These are phyloP conservation scores for Stereocaulon alpinum DNA, from an alignment of 495 filamentous ascomycete genomes.

Conservation along the genomic window DNA sequence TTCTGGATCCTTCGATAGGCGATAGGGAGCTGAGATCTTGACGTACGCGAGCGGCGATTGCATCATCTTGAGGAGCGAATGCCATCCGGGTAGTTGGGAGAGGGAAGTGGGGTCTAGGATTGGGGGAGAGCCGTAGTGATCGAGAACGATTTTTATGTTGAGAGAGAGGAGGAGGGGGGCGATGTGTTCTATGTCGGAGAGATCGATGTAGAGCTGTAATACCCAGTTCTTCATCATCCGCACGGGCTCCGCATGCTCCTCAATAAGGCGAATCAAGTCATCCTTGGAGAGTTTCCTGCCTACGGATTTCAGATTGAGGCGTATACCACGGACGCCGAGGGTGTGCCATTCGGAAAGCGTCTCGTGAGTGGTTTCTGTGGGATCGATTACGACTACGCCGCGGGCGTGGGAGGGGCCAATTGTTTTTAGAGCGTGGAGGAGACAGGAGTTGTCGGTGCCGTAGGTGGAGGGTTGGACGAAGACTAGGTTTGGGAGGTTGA, in stretches of 20 bases:
- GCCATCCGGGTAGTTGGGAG: neutral
- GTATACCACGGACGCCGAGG: neutral
- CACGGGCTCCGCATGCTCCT: neutral
- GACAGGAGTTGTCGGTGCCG: constrained; percentile 1
- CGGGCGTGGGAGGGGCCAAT: neutral
- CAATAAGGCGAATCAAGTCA: neutral
- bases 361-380: neutral
- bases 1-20: neutral
- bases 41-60: neutral
- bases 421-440: neutral
- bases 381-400: neutral
- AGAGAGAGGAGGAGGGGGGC: neutral
- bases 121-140: neutral
- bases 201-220: neutral
- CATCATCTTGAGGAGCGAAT: neutral
- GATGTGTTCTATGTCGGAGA: neutral
- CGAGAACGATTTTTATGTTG: neutral
- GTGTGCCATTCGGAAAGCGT: neutral
- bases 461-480: constrained; percentile 1
- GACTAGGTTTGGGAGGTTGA: neutral
- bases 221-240: neutral
- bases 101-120: neutral
- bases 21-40: neutral
- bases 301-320: neutral
- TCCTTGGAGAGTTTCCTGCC: neutral